phyloP scores from a whole-genome alignment of 768 basidiomycete genomes.

The Suillus tomentosus region DNA sequence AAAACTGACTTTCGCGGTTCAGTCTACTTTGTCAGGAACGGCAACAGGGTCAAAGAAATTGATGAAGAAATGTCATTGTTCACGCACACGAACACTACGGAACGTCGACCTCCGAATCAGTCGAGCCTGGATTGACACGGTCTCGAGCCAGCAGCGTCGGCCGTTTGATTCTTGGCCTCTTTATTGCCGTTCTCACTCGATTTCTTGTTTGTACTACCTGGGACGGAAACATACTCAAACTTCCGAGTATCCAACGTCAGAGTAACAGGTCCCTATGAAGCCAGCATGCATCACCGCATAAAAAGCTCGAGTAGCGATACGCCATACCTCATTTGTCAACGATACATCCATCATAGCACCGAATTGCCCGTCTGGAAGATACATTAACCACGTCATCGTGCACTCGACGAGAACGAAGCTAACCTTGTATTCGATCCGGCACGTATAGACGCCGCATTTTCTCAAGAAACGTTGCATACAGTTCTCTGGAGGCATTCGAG shows the following conservation, averaged over 20 bases:
- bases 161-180: not conserved
- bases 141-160: not conserved
- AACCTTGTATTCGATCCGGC: conserved; percentile 80
- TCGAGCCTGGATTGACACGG: not conserved
- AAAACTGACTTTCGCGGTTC: not conserved
- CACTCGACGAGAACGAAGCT: conserved; percentile 17
- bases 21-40: not conserved
- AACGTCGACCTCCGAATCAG: not conserved
- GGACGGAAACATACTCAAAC: conserved; percentile 58
- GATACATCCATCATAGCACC: conserved; percentile 96
- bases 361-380: conserved; percentile 77
- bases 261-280: conserved; percentile 74
- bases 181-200: not conserved
- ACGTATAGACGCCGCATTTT: conserved; percentile 67
- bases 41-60: not conserved
- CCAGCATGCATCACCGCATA: not conserved
- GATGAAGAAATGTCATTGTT: not conserved
- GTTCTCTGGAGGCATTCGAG: conserved; percentile 60
- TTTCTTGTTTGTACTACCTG: conserved; percentile 12
- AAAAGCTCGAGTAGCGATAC: conserved; percentile 8
- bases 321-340: conserved; percentile 80
- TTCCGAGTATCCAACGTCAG: conserved; percentile 83
- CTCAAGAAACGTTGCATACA: conserved; percentile 76
- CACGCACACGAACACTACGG: not conserved
- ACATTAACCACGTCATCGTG: not conserved